Percentiles rank a stretch among this genome's conserved stretches.
Evolutionary conservation across 108 stramenopile genomes (phyloP).

Genomic region (Pelagomonas calceolata): DNA sequence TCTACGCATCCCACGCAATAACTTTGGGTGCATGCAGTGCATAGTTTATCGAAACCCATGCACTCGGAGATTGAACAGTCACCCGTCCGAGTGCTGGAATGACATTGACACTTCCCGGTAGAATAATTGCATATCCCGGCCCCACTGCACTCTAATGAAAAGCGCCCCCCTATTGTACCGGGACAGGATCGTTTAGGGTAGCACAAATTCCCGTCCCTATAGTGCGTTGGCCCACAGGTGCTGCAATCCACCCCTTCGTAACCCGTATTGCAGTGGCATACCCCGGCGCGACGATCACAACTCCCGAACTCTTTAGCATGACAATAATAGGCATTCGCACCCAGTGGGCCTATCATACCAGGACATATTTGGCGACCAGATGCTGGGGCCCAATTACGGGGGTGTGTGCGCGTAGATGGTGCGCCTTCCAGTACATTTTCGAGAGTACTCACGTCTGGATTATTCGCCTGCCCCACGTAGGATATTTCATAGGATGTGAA

Average conservation of each 20-base stretch:
- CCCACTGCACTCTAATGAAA: slow-evolving; percentile 41
- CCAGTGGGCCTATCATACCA: slow-evolving; percentile 57
- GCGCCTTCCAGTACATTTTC: too few relatives aligned
- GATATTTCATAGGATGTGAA: too few relatives aligned
- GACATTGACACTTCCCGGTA: slow-evolving; percentile 53
- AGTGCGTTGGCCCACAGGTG: slow-evolving; percentile 44
- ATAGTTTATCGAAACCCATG: slow-evolving; percentile 33
- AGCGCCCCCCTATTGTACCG: slow-evolving; percentile 11
- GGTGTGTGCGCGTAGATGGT: background rate
- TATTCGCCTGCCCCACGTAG: too few relatives aligned
- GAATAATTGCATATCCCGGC: slow-evolving; percentile 53
- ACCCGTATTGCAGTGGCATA: slow-evolving; percentile 62
- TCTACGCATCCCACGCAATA: background rate
- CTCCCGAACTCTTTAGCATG: slow-evolving; percentile 46
- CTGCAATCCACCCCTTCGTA: slow-evolving; percentile 58
- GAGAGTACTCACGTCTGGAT: too few relatives aligned
- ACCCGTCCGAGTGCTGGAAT: slow-evolving; percentile 38
- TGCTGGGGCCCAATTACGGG: background rate
- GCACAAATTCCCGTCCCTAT: slow-evolving; percentile 39
- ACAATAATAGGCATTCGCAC: slow-evolving; percentile 50
- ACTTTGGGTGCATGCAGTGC: slow-evolving; percentile 27
- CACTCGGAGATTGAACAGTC: slow-evolving; percentile 50
- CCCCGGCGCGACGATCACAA: slow-evolving; percentile 65
- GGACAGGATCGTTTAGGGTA: slow-evolving; percentile 47
- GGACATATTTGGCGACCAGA: slow-evolving; percentile 36